phyloP scores from a whole-genome alignment of 2,329 filamentous ascomycete species.

The Calonectria multiphialidica region DNA sequence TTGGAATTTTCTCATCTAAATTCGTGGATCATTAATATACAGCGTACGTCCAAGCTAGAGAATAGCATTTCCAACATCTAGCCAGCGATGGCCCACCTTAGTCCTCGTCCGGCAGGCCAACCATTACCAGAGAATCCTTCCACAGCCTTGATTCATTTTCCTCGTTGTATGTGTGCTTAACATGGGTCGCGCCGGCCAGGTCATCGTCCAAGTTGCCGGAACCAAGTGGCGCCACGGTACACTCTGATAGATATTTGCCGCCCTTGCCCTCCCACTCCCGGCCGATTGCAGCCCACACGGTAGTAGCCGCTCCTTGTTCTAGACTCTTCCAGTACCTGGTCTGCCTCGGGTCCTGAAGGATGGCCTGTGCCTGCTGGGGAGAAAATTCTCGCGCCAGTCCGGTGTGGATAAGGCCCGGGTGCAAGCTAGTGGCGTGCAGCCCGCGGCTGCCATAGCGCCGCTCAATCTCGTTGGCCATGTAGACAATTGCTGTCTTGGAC shows the following conservation, averaged over 20 bases:
- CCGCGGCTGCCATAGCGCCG: slow-evolving; percentile 55
- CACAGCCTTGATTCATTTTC: not conserved
- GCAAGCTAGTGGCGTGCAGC: slow-evolving; percentile 49
- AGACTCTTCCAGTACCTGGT: not conserved
- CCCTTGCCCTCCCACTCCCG: not conserved
- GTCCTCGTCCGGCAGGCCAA: not conserved
- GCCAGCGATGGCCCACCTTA: not conserved
- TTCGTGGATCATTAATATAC: too few relatives aligned
- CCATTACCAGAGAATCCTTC: not conserved
- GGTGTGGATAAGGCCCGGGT: not conserved
- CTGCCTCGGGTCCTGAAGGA: not conserved
- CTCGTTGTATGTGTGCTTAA: not conserved
- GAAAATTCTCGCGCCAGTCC: not conserved
- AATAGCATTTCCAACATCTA: too few relatives aligned
- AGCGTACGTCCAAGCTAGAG: too few relatives aligned
- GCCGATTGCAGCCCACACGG: not conserved
- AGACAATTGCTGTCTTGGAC: slow-evolving; percentile 62
- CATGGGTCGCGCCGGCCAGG: not conserved
- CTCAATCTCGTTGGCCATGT: slow-evolving; percentile 62
- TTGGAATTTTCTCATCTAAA: too few relatives aligned
- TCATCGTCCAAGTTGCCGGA: not conserved
- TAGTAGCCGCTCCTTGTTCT: not conserved
- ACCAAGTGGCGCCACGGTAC: not conserved
- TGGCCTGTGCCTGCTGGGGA: not conserved
- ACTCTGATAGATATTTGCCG: not conserved